phyloP scores from a whole-genome alignment of 2,329 filamentous ascomycete species.

The Colletotrichum higginsianum region DNA sequence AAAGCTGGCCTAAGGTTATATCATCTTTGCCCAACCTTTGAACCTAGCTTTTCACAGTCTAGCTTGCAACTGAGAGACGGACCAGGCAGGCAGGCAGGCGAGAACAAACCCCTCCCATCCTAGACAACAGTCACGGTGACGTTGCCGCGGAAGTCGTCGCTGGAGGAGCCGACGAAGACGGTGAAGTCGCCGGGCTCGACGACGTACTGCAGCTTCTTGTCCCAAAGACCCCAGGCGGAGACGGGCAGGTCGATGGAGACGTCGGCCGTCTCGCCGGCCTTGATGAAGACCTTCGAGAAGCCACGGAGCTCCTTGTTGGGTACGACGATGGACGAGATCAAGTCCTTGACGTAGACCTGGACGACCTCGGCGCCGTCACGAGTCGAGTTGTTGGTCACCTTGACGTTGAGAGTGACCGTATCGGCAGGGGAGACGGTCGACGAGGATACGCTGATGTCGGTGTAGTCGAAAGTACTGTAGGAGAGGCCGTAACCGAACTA shows the following conservation, averaged over 20 bases:
- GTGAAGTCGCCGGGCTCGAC: conserved; percentile 80
- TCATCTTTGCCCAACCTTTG: not conserved
- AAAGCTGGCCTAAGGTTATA: conserved; percentile 4
- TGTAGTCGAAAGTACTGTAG: conserved; percentile 76
- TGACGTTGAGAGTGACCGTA: conserved; percentile 71
- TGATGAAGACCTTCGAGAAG: conserved; percentile 76
- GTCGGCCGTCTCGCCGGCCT: conserved; percentile 70
- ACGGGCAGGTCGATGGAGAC: conserved; percentile 68
- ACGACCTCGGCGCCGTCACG: conserved; percentile 77
- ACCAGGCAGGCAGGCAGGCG: too few relatives aligned
- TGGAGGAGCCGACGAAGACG: conserved; percentile 73
- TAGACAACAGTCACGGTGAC: conserved; percentile 67
- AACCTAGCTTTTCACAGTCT: not conserved
- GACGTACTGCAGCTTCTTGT: conserved; percentile 78
- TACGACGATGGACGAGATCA: conserved; percentile 73
- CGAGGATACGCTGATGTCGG: conserved; percentile 65
- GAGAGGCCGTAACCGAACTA: conserved; percentile 76
- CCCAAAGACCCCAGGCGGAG: conserved; percentile 69
- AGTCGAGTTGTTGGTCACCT: conserved; percentile 72
- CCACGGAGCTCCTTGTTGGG: conserved; percentile 77
- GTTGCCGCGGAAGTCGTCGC: conserved; percentile 69
- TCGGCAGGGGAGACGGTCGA: conserved; percentile 63
- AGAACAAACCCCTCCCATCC: not conserved
- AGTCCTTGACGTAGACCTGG: conserved; percentile 77
- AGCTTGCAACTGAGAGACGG: not conserved